Evolutionary conservation across 2,329 filamentous ascomycete genomes (phyloP).

Genomic region (Aspergillus japonicus): DNA sequence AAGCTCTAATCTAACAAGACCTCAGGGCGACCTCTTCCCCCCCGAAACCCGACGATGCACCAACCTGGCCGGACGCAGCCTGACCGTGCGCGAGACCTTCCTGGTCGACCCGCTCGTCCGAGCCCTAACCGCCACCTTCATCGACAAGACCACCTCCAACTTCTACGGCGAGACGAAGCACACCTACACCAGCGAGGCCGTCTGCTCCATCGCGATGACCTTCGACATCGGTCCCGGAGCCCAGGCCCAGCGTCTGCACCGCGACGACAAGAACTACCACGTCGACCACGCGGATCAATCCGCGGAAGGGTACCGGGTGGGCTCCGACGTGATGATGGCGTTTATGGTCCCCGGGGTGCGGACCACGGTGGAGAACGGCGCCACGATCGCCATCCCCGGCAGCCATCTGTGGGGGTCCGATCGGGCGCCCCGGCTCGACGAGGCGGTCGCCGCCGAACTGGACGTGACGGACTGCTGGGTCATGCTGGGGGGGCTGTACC

Average conservation of each 20-base stretch:
- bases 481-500: constrained; percentile 15
- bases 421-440: constrained; percentile 4
- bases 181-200: constrained; percentile 27
- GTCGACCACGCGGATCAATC: constrained; percentile 13
- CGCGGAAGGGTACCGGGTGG: constrained; percentile 8
- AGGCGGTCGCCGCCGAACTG: constrained; percentile 9
- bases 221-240: constrained; percentile 18
- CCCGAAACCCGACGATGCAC: constrained; percentile 15
- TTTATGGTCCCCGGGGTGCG: constrained; percentile 13
- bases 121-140: constrained; percentile 20
- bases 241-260: constrained; percentile 14
- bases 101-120: constrained; percentile 15
- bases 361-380: constrained; percentile 13
- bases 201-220: constrained; percentile 25
- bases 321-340: constrained; percentile 13
- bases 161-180: constrained; percentile 29
- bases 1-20: not conserved
- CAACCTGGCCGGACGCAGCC: constrained; percentile 16
- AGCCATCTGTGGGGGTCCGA: constrained; percentile 14
- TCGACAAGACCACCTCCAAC: constrained; percentile 29
- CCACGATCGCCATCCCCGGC: constrained; percentile 11
- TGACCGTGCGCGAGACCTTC: constrained; percentile 11
- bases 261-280: constrained; percentile 18
- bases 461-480: constrained; percentile 12
- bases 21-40: constrained; percentile 15